Percentiles rank a stretch among this genome's conserved stretches.
Evolutionary conservation across 2,329 filamentous ascomycete species (phyloP).

Genomic region (Venturia asperata): DNA sequence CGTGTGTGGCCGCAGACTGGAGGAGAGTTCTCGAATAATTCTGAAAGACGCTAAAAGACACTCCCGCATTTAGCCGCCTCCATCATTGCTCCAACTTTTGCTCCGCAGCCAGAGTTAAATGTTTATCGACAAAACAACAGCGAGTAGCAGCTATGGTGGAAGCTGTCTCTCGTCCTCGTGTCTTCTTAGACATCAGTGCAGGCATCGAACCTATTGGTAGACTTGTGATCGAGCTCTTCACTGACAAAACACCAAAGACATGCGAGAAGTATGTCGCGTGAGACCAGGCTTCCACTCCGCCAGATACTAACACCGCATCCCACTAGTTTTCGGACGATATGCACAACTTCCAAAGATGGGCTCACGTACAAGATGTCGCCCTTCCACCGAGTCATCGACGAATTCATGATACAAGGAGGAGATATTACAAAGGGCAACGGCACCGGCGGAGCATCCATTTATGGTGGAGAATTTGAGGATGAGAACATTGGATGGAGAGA

Average conservation of each 20-base stretch:
- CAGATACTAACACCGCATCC: not conserved
- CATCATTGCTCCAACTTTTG: not conserved
- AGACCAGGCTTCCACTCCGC: not conserved
- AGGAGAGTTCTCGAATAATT: not conserved
- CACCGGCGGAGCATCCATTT: slow-evolving; percentile 36
- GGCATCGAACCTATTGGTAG: slow-evolving; percentile 37
- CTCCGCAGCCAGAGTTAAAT: not conserved
- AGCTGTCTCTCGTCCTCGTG: slow-evolving; percentile 28
- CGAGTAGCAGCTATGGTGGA: slow-evolving; percentile 2
- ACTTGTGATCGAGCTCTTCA: slow-evolving; percentile 40
- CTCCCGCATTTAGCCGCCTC: not conserved
- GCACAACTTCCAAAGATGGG: slow-evolving; percentile 34
- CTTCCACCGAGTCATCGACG: slow-evolving; percentile 38
- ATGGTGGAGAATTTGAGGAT: slow-evolving; percentile 36
- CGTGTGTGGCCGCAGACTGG: slow-evolving; percentile 9
- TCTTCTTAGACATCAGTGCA: slow-evolving; percentile 38
- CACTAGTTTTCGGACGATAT: slow-evolving; percentile 39
- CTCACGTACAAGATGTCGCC: slow-evolving; percentile 34
- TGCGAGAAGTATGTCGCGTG: slow-evolving; percentile 37
- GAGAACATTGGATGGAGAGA: slow-evolving; percentile 37
- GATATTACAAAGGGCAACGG: slow-evolving; percentile 37
- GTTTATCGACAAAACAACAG: no score
- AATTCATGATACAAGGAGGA: slow-evolving; percentile 41
- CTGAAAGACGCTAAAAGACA: not conserved
- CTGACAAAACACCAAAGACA: slow-evolving; percentile 39